Conservation (phyloP, 2,329 filamentous ascomycete genomes). For the Colletotrichum phormii region DNA sequence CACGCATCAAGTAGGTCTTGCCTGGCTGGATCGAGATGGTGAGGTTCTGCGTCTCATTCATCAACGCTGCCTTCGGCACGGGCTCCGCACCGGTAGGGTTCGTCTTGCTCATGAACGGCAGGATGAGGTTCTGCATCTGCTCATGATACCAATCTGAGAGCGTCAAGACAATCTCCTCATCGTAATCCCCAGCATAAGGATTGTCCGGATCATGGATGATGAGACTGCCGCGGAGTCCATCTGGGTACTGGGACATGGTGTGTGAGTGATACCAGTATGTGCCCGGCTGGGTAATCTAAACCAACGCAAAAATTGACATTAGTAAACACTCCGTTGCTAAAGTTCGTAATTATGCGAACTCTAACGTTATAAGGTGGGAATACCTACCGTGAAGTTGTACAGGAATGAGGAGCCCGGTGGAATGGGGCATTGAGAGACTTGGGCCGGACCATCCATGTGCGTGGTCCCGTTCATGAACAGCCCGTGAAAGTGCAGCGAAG, state of each 20-base stretch:
- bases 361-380: no score
- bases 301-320: no score
- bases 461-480: conserved; percentile 75
- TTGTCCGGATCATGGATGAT: conserved; percentile 70
- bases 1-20: conserved; percentile 76
- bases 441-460: conserved; percentile 77
- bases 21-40: conserved; percentile 70
- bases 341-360: no score
- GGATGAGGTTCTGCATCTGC: conserved; percentile 59
- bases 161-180: conserved; percentile 73
- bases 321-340: no score
- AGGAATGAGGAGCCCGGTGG: conserved; percentile 71
- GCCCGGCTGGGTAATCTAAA: conserved; percentile 71
- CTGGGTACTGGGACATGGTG: conserved; percentile 74
- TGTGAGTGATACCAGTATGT: conserved; percentile 87
- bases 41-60: conserved; percentile 77
- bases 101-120: conserved; percentile 61
- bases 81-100: conserved; percentile 72
- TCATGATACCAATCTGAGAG: conserved; percentile 81
- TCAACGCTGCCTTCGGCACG: conserved; percentile 74
- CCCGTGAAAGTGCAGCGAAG: conserved; percentile 78
- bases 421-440: conserved; percentile 76
- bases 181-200: conserved; percentile 53
- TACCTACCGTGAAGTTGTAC: conserved; percentile 74
- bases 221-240: conserved; percentile 73